Conservation (phyloP, 2,329 filamentous ascomycete genomes). For the Stachybotrys echinatus region DNA sequence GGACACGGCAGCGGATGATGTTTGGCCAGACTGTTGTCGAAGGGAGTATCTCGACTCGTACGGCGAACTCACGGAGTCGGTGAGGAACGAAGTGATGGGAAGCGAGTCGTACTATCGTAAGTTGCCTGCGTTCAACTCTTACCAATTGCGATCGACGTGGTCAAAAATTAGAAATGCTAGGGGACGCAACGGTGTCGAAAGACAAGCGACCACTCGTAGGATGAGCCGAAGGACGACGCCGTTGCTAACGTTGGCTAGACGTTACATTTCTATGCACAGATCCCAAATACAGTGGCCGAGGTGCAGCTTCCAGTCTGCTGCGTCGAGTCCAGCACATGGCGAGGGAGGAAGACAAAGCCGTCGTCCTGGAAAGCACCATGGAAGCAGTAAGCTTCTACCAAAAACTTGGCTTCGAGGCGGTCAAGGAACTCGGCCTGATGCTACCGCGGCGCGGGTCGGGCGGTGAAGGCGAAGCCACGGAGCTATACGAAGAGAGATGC, state of each 20-base stretch:
- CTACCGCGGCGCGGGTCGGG: conserved; percentile 22
- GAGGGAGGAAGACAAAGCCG: conserved; percentile 20
- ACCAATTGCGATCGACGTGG: background rate
- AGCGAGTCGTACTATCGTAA: conserved; percentile 28
- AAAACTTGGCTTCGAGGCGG: conserved; percentile 26
- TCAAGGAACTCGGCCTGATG: conserved; percentile 26
- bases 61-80: conserved; percentile 20
- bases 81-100: conserved; percentile 23
- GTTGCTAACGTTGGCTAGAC: conserved; percentile 15
- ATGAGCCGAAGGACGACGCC: too few species aligned
- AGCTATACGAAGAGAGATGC: conserved; percentile 25
- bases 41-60: conserved; percentile 27
- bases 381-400: conserved; percentile 31
- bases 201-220: too few species aligned
- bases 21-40: conserved; percentile 22
- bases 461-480: conserved; percentile 17
- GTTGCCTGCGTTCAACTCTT: conserved; percentile 13
- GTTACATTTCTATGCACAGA: conserved; percentile 34
- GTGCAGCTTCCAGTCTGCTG: conserved; percentile 28
- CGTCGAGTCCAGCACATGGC: conserved; percentile 26
- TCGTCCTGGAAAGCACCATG: conserved; percentile 33
- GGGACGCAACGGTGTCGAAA: too few species aligned
- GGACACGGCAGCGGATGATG: conserved; percentile 12
- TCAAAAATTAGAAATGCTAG: background rate
- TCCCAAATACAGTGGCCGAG: conserved; percentile 25